Conservation (phyloP, 2,329 filamentous ascomycete genomes). For the Fusarium solani-melongenae region DNA sequence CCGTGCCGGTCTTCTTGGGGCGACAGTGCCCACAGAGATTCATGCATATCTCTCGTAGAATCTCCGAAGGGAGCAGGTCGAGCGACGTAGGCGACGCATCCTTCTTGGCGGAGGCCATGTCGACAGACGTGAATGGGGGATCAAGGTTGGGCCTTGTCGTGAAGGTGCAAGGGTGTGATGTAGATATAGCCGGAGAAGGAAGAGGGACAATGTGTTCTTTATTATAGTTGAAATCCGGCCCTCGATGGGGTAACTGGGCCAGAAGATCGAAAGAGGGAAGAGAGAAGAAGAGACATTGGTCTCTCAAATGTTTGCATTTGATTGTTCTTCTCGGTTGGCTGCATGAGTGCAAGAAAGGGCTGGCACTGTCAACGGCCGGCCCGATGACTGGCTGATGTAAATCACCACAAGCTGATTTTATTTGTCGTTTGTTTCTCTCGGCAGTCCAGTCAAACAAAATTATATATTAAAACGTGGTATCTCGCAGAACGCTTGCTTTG, state of each 20-base stretch:
- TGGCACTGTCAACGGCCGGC: not conserved
- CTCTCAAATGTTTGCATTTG: not conserved
- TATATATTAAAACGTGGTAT: conserved; percentile 1
- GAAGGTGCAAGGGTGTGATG: not conserved
- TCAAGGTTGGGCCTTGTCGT: not conserved
- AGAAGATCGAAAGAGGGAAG: too few species aligned
- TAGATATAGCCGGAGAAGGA: too few species aligned
- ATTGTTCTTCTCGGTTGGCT: not conserved
- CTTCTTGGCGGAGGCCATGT: not conserved
- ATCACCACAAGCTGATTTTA: not conserved
- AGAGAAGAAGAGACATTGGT: not conserved
- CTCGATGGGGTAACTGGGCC: too few species aligned
- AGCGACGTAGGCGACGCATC: not conserved
- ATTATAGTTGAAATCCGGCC: too few species aligned
- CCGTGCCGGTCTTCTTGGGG: not conserved
- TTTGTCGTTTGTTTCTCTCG: not conserved
- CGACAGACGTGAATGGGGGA: not conserved
- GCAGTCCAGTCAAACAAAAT: not conserved
- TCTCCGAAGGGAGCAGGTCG: not conserved
- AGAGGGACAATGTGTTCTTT: too few species aligned
- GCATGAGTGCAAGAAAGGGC: not conserved
- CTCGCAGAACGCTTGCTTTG: not conserved
- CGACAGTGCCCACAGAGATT: not conserved
- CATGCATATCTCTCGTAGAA: not conserved
- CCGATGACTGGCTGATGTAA: not conserved